These are phyloP conservation scores for Clarireedia monteithiana DNA, from an alignment of 2,329 filamentous ascomycete species.

Conservation along the genomic window DNA sequence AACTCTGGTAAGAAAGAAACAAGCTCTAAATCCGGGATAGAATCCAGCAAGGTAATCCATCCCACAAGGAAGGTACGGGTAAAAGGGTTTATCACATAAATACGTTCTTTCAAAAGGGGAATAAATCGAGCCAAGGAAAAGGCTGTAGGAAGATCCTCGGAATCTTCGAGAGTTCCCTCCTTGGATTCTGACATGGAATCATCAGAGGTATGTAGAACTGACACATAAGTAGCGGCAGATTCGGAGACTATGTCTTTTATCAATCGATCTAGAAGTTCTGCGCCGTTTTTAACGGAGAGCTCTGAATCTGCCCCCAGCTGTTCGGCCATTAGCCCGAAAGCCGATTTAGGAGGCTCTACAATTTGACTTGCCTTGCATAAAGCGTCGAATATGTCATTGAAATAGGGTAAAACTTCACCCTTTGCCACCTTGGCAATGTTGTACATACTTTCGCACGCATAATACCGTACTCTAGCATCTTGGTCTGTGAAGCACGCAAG, in stretches of 20 bases:
- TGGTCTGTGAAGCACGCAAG: conserved; percentile 97
- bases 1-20: conserved; percentile 91
- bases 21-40: conserved; percentile 91
- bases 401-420: conserved; percentile 92
- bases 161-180: conserved; percentile 37
- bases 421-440: conserved; percentile 99
- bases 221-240: conserved; percentile 90
- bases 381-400: conserved; percentile 97
- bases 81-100: conserved; percentile 90
- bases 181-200: conserved; percentile 43
- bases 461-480: conserved; percentile 94
- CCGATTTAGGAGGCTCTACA: neutral
- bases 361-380: conserved; percentile 69
- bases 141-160: conserved; percentile 62
- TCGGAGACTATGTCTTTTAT: conserved; percentile 96
- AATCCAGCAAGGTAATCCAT: conserved; percentile 92
- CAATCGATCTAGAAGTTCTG: conserved; percentile 86
- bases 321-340: conserved; percentile 8
- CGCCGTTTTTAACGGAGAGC: conserved; percentile 94
- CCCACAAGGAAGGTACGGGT: conserved; percentile 91
- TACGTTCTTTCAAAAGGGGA: conserved; percentile 85
- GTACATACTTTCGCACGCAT: conserved; percentile 99
- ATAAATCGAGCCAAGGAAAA: conserved; percentile 91
- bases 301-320: conserved; percentile 94
- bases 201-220: conserved; percentile 62